Evolutionary conservation across 345 rosid genomes (phyloP), one percentile per base, ranked within the genome.

Genomic region (Pugionium dolabratum): DNA sequence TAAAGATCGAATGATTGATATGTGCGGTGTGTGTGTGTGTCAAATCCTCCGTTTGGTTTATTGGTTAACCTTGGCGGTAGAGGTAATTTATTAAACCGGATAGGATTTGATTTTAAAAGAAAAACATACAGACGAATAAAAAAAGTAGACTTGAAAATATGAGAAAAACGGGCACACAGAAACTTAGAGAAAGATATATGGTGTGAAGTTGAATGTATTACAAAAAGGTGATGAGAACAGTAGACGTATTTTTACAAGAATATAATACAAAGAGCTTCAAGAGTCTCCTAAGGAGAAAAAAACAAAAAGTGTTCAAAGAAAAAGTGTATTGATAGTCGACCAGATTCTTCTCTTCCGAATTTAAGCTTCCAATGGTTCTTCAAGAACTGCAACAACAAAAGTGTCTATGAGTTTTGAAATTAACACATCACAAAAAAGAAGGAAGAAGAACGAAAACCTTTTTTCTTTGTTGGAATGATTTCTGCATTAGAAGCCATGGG

Each of bases 291-390:
- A 54, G 57, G n/a, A 40, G 18, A 18, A 18, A 18, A 18, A 18
- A 18, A 18, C 18, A 6, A 41, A 56, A 40, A 64, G 46, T 40
- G 5, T 32, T 45, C 30, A 64, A 57, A 64, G 48, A 72, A 64
- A 18, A 18, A 18, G 18, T 18, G 18, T 18, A 18, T 18, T 72
- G 59, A 30, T 26, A 4, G 2, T 37, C 18, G 49, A 54, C 55
- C 53, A 55, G 32, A 39, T 11, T 71, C 59, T 64, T 64, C 65
- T 3, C 40, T 32, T 49, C 40, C 41, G 34, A n/a, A 76, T 86
- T 18, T 67, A 91, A 39, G 95, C 96, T 28, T 88, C 80, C 81
- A 91, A 57, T 4, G 95, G 90, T 68, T 89, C 96, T 82, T 85
- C 92, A 84, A 84, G 44, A 74, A 79, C 98, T 91, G 90, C 76